Conservation (phyloP, 1,284 basidiomycete species). For the Crocinoboletus sp. region DNA sequence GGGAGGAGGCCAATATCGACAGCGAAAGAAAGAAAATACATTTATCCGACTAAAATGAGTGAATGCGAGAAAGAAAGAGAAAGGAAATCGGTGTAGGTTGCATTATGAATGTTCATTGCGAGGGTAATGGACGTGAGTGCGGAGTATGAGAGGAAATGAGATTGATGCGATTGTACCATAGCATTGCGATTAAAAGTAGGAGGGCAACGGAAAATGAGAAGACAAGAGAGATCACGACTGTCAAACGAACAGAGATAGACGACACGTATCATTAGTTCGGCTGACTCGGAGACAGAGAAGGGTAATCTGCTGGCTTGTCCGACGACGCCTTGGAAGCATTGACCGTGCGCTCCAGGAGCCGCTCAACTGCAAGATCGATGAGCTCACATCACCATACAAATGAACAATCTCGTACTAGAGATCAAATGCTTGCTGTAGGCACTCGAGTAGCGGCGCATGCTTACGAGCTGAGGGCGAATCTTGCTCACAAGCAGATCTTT, state of each 20-base stretch:
- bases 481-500: conserved; percentile 57
- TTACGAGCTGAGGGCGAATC: conserved; percentile 62
- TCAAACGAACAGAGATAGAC: conserved; percentile 4
- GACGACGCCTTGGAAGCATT: conserved; percentile 23
- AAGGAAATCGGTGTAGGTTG: conserved; percentile 27
- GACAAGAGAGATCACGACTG: conserved; percentile 10
- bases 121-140: conserved; percentile 32
- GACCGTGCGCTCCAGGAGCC: conserved; percentile 49
- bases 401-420: conserved; percentile 54
- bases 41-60: conserved; percentile 25
- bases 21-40: conserved; percentile 23
- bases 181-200: conserved; percentile 33
- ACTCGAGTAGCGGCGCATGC: conserved; percentile 67
- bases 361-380: conserved; percentile 49
- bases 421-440: conserved; percentile 75
- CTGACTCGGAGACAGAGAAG: conserved; percentile 23
- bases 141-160: conserved; percentile 20
- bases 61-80: conserved; percentile 11
- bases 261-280: conserved; percentile 13
- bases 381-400: conserved; percentile 2
- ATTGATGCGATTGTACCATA: conserved; percentile 36
- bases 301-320: conserved; percentile 32
- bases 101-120: conserved; percentile 38
- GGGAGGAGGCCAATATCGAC: conserved; percentile 37
- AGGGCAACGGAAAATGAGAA: conserved; percentile 3